Base-by-base conservation (phyloP, 345 rosid species). In the Mangifera indica region DNA sequence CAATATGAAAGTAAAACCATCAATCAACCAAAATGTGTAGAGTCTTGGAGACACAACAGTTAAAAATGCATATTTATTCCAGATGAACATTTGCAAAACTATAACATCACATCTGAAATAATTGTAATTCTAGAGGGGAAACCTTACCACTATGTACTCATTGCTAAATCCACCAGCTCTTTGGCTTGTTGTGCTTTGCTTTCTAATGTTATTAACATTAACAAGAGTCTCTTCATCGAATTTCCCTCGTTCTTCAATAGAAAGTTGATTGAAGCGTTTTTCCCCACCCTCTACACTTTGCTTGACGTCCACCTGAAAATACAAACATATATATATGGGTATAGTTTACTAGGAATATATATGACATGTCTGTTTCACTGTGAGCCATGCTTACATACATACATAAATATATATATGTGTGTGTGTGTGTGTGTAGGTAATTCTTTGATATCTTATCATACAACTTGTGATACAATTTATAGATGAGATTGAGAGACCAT, bases 201-300 rank as follows among this genome's bases (percentile, higher is more conserved):
- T 87, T 79, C 80, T 87, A 21, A 93, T 87, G 81, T 77, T 89
- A 81, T 91, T 88, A 60, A 95, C 96, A 73, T 93, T 95, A 66
- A 93, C 97, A 48, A 91, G 96, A 18, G 97, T 95, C 81, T 92
- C 97, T 79, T 95, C 97, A 24, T 92, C 96, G 63, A 95, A 93
- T 80, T 95, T 91, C 0, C 97, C 97, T 54, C 98, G 80, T 78
- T 92, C 99, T 89, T 95, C 98, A 75, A 92, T 92, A 40, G 99
- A 95, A 60, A 95, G 94, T 74, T 88, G 88, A 80, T 89, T 88
- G 84, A 93, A 95, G 65, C 91, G 88, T 77, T 87, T 89, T 77
- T 95, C 98, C 34, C 96, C 98, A 25, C 85, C 91, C 48, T 87
- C 96, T 72, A 88, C 75, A 81, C 86, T 85, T 45, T 83, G 81